Conservation (phyloP, 2,329 filamentous ascomycete genomes). For the Paecilomyces sp. region DNA sequence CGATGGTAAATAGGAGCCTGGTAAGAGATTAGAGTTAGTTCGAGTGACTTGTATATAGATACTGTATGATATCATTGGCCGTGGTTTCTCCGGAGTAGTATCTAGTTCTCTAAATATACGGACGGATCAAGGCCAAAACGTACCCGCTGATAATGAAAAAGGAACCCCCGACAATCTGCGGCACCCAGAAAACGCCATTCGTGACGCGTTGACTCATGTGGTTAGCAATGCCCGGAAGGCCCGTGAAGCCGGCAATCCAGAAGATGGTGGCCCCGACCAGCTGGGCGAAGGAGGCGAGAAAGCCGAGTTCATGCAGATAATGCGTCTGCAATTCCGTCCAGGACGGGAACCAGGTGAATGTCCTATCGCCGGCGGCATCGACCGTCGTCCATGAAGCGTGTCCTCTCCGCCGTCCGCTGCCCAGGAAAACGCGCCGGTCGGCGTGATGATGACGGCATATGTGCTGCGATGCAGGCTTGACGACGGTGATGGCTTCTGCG, state of each 20-base stretch:
- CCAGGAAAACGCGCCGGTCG: slow-evolving; percentile 31
- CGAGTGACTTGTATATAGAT: not conserved
- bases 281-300: slow-evolving; percentile 53
- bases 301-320: slow-evolving; percentile 56
- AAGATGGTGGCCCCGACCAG: slow-evolving; percentile 56
- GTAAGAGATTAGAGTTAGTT: not conserved
- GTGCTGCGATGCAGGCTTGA: slow-evolving; percentile 10
- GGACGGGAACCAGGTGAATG: slow-evolving; percentile 57
- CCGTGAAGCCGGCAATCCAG: slow-evolving; percentile 57
- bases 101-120: no score
- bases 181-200: slow-evolving; percentile 55
- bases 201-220: slow-evolving; percentile 40
- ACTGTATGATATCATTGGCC: not conserved
- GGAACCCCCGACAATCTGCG: slow-evolving; percentile 55
- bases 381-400: slow-evolving; percentile 3
- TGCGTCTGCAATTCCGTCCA: slow-evolving; percentile 50
- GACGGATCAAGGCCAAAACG: not conserved
- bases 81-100: slow-evolving; percentile 6
- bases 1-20: slow-evolving; percentile 55
- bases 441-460: slow-evolving; percentile 36
- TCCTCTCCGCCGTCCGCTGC: slow-evolving; percentile 13
- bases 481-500: slow-evolving; percentile 4
- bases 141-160: slow-evolving; percentile 53
- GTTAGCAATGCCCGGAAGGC: slow-evolving; percentile 50
- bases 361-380: slow-evolving; percentile 11